phyloP scores from a whole-genome alignment of 2,329 filamentous ascomycete genomes.

The Fusarium transvaalense region DNA sequence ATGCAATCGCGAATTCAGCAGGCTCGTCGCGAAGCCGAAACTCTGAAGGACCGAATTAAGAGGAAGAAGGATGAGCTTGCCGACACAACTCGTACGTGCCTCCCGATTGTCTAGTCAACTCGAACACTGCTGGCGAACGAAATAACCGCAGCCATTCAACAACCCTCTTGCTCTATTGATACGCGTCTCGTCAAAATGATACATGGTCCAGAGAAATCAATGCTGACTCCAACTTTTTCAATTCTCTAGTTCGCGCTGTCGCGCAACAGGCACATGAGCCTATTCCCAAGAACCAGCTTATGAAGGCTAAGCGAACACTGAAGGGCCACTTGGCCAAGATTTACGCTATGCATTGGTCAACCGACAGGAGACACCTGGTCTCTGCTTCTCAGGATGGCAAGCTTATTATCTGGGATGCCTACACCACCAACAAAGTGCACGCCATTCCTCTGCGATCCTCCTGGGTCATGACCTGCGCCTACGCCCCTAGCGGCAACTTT shows the following conservation, averaged over 20 bases:
- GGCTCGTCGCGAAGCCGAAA: conserved; percentile 96
- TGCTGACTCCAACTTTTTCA: conserved; percentile 45
- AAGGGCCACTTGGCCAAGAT: conserved; percentile 99
- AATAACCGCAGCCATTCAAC: background rate
- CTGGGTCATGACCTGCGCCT: conserved; percentile 99
- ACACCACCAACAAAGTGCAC: conserved; percentile 99
- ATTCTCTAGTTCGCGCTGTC: conserved; percentile 82
- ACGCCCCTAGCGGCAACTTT: conserved; percentile 97
- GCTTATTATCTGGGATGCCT: conserved; percentile 99
- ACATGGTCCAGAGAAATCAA: conserved; percentile 6
- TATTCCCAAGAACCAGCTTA: conserved; percentile 88
- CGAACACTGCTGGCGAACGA: conserved; percentile 5
- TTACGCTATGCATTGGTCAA: conserved; percentile 99
- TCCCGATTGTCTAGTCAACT: conserved; percentile 14
- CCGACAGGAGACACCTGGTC: conserved; percentile 94
- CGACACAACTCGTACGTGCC: conserved; percentile 90
- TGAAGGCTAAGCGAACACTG: conserved; percentile 96
- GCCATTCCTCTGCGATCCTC: conserved; percentile 97
- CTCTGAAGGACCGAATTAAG: conserved; percentile 98
- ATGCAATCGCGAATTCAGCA: conserved; percentile 95
- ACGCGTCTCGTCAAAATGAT: background rate
- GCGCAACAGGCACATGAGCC: conserved; percentile 92
- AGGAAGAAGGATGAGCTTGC: conserved; percentile 99
- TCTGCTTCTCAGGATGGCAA: conserved; percentile 99
- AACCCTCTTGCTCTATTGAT: background rate